phyloP scores from a whole-genome alignment of 176 grass and related monocot species.

The Puya raimondii region DNA sequence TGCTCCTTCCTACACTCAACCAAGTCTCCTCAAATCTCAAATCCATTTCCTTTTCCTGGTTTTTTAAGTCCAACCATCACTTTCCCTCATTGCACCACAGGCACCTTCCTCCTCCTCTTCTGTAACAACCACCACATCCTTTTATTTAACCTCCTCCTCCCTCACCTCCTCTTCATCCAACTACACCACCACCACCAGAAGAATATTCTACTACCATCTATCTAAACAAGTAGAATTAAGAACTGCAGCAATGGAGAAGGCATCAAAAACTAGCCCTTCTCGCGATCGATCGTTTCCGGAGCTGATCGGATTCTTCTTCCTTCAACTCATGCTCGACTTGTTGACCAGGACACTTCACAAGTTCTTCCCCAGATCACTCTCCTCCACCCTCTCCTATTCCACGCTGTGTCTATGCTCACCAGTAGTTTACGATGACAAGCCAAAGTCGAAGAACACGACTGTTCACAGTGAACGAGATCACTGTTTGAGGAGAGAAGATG shows the following conservation, averaged over 20 bases:
- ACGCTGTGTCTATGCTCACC: background rate
- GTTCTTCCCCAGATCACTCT: background rate
- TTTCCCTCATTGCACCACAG: background rate
- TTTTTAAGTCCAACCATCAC: background rate
- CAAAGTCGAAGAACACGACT: background rate
- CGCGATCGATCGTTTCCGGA: background rate
- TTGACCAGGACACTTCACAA: background rate
- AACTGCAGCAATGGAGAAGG: conserved; percentile 5
- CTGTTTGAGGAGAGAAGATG: conserved; percentile 1
- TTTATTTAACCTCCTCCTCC: background rate
- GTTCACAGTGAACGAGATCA: background rate
- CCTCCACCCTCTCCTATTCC: background rate
- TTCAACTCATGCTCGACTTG: background rate
- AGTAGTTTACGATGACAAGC: background rate
- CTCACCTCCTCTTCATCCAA: background rate
- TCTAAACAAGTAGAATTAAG: background rate
- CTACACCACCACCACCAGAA: background rate
- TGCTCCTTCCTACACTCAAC: background rate
- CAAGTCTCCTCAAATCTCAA: background rate
- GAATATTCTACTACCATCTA: background rate
- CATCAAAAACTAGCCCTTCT: background rate
- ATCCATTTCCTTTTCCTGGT: background rate
- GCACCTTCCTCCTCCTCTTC: background rate
- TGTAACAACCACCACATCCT: background rate
- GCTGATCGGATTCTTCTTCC: background rate